Conservation (phyloP, 2,329 filamentous ascomycete genomes). For the Lachnellula cervina region DNA sequence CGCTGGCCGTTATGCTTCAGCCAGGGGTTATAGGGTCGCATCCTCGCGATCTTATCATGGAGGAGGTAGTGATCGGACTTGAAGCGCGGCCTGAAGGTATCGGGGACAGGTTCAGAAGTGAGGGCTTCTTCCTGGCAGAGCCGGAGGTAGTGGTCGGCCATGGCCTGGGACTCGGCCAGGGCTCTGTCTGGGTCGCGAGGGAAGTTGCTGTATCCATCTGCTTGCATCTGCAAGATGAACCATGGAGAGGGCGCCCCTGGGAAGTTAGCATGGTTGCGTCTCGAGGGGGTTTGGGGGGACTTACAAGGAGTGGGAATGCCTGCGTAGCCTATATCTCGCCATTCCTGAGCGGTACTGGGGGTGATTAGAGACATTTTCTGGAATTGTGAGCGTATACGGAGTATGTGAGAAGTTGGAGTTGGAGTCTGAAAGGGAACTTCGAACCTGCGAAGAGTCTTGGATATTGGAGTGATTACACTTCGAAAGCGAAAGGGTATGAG, state of each 20-base stretch:
- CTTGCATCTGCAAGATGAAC: background rate
- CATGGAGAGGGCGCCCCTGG: background rate
- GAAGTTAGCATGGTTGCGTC: background rate
- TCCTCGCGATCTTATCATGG: background rate
- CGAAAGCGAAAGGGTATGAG: no score
- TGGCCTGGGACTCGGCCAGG: no score
- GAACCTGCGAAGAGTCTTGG: background rate
- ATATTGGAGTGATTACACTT: no score
- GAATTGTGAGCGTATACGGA: background rate
- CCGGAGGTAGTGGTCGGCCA: no score
- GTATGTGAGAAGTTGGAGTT: background rate
- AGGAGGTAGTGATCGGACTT: background rate
- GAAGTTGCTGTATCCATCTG: background rate
- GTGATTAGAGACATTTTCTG: background rate
- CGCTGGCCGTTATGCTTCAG: background rate
- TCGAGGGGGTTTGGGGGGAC: background rate
- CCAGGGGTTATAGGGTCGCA: background rate
- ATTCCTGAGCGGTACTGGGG: background rate
- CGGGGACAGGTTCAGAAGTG: background rate
- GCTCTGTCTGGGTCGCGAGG: background rate
- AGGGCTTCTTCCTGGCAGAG: no score
- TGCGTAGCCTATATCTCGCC: background rate
- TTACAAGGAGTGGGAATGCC: background rate
- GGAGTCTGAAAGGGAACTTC: background rate
- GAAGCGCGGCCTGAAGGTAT: background rate